Evolutionary conservation across 2,329 filamentous ascomycete species (phyloP).

Genomic region (Cladophialophora immunda): DNA sequence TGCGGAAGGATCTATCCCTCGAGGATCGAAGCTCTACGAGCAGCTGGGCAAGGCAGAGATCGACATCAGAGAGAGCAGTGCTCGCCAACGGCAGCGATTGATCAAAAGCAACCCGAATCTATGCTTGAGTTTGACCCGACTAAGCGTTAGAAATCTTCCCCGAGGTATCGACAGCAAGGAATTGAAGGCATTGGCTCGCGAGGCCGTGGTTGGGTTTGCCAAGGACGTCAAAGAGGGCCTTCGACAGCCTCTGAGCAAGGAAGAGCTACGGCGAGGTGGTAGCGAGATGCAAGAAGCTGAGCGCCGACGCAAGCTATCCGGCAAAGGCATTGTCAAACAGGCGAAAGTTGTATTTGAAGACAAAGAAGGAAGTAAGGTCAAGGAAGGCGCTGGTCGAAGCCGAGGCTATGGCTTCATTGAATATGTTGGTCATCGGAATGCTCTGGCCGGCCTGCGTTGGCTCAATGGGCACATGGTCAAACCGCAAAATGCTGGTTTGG

Average conservation of each 20-base stretch:
- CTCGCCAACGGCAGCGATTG: conserved; percentile 85
- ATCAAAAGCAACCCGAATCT: conserved; percentile 91
- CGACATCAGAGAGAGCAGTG: conserved; percentile 86
- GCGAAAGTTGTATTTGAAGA: conserved; percentile 92
- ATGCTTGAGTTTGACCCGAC: conserved; percentile 85
- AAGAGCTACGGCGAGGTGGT: conserved; percentile 82
- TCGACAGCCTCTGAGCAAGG: conserved; percentile 82
- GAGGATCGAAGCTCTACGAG: conserved; percentile 79
- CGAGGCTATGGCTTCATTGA: conserved; percentile 98
- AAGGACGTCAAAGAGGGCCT: conserved; percentile 82
- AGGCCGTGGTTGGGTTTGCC: conserved; percentile 94
- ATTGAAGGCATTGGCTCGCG: conserved; percentile 86
- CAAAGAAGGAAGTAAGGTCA: conserved; percentile 81
- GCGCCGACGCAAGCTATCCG: conserved; percentile 77
- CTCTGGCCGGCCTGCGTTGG: conserved; percentile 93
- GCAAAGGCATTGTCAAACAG: conserved; percentile 88
- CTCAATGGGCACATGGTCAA: conserved; percentile 79
- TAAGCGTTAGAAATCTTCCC: conserved; percentile 91
- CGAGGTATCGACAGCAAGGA: conserved; percentile 83
- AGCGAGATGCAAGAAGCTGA: conserved; percentile 84
- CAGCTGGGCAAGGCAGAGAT: conserved; percentile 80
- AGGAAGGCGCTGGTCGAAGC: conserved; percentile 81
- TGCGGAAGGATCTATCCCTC: conserved; percentile 81
- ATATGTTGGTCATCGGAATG: conserved; percentile 91
- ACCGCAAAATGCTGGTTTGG: conserved; percentile 51